These are phyloP conservation scores for Eutrema japonicum DNA, from an alignment of 345 rosid genomes.

Conservation along the genomic window DNA sequence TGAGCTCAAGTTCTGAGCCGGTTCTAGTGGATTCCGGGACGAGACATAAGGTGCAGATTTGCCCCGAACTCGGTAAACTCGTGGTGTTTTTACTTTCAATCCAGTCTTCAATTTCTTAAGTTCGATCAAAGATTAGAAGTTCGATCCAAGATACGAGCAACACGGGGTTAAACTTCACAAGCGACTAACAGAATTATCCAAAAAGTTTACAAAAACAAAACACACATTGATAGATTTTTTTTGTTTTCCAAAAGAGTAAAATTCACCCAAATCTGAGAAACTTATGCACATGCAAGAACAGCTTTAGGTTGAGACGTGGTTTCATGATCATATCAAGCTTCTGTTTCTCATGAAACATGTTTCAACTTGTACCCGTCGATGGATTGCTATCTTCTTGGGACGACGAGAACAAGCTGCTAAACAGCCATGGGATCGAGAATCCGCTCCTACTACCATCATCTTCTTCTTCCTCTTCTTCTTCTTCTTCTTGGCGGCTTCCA, in stretches of 20 bases:
- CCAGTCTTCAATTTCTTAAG: too few species aligned
- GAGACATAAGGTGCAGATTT: too few species aligned
- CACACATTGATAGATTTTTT: background rate
- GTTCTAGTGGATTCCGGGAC: too few species aligned
- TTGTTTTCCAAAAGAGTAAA: background rate
- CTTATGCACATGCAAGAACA: constrained; percentile 21
- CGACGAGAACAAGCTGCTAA: constrained; percentile 37
- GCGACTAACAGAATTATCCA: background rate
- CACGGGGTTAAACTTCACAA: too few species aligned
- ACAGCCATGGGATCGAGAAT: constrained; percentile 39
- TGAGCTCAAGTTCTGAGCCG: too few species aligned
- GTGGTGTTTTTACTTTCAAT: too few species aligned
- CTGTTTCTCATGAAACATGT: background rate
- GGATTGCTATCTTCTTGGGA: constrained; percentile 30
- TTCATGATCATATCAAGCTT: constrained; percentile 24
- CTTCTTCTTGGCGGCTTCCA: background rate
- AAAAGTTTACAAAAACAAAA: constrained; percentile 1
- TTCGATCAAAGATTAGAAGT: too few species aligned
- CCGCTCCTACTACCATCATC: background rate
- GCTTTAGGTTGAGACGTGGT: background rate
- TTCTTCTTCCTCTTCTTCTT: constrained; percentile 14
- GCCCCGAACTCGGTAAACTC: too few species aligned
- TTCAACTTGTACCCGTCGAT: constrained; percentile 37
- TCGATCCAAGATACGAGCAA: too few species aligned
- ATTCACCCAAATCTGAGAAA: constrained; percentile 19